A percentile compares a stretch with the other conserved stretches of the same genome.
These are phyloP conservation scores for Phaeoacremonium minimum DNA, from an alignment of 2,329 filamentous ascomycete species.

Conservation along the genomic window DNA sequence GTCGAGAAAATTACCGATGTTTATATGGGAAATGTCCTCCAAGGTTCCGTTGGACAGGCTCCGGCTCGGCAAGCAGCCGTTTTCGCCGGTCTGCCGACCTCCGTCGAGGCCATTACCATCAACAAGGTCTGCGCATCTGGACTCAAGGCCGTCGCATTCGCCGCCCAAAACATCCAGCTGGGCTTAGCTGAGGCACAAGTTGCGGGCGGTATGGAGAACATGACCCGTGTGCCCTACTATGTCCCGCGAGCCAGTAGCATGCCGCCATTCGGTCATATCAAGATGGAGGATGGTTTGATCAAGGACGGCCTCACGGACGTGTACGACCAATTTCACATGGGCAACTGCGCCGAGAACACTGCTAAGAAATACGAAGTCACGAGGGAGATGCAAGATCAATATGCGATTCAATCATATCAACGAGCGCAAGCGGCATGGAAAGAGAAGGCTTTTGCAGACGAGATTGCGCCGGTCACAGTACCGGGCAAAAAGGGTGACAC, in stretches of 20 bases:
- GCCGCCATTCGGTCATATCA: constrained; percentile 81
- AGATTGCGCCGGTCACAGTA: constrained; percentile 84
- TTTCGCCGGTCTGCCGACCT: constrained; percentile 78
- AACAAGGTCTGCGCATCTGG: constrained; percentile 99
- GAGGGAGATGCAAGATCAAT: constrained; percentile 84
- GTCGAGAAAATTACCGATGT: constrained; percentile 80
- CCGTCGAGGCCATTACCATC: constrained; percentile 83
- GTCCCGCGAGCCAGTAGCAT: constrained; percentile 75
- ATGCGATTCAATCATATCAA: constrained; percentile 84
- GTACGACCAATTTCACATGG: constrained; percentile 97
- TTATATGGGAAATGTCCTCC: constrained; percentile 96
- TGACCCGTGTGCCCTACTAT: constrained; percentile 92
- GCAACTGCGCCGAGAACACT: constrained; percentile 91
- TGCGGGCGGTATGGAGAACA: constrained; percentile 97
- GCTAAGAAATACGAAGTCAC: constrained; percentile 81
- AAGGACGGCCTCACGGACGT: constrained; percentile 96
- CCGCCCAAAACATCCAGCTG: constrained; percentile 91
- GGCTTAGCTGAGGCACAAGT: constrained; percentile 84
- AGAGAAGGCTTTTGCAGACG: constrained; percentile 75
- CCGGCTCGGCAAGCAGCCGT: constrained; percentile 88
- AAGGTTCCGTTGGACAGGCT: constrained; percentile 79
- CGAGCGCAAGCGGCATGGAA: constrained; percentile 89
- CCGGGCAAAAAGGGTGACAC: constrained; percentile 79
- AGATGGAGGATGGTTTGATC: constrained; percentile 86
- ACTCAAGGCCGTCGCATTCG: constrained; percentile 84